phyloP scores from a whole-genome alignment of 2,329 filamentous ascomycete genomes.

The Fusarium sororula region DNA sequence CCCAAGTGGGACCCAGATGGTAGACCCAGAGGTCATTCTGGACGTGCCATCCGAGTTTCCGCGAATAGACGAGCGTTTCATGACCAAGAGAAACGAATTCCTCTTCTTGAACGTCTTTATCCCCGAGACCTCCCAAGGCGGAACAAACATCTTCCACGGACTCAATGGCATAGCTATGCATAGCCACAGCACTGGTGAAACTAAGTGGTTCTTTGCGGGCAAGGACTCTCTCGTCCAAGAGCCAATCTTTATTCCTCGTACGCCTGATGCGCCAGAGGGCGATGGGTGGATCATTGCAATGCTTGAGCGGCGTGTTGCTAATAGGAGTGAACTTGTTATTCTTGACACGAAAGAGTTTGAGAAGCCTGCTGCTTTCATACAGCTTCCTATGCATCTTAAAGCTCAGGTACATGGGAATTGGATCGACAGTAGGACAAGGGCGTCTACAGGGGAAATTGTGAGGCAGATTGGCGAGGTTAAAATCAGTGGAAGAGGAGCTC shows the following conservation, averaged over 20 bases:
- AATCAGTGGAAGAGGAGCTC: background rate
- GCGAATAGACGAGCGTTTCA: conserved; percentile 13
- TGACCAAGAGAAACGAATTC: background rate
- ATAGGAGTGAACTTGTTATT: conserved; percentile 12
- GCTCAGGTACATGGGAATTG: conserved; percentile 23
- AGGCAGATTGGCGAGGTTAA: background rate
- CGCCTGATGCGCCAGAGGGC: background rate
- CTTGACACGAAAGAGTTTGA: conserved; percentile 13
- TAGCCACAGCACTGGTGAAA: background rate
- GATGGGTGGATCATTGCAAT: conserved; percentile 15
- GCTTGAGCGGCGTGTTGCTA: background rate
- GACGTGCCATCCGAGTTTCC: conserved; percentile 9
- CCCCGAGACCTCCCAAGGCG: background rate
- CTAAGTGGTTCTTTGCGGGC: conserved; percentile 9
- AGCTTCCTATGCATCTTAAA: conserved; percentile 22
- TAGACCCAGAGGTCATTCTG: background rate
- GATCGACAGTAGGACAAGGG: background rate
- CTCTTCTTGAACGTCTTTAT: conserved; percentile 15
- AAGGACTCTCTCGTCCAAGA: conserved; percentile 11
- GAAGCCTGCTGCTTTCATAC: conserved; percentile 5
- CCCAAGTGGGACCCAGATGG: background rate
- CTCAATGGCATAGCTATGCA: conserved; percentile 15
- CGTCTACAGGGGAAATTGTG: background rate
- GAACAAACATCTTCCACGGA: conserved; percentile 4
- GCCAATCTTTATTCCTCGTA: conserved; percentile 19